These are phyloP conservation scores for Chenopodium berlandieri DNA, from an alignment of 148 eudicot genomes.

Conservation along the genomic window DNA sequence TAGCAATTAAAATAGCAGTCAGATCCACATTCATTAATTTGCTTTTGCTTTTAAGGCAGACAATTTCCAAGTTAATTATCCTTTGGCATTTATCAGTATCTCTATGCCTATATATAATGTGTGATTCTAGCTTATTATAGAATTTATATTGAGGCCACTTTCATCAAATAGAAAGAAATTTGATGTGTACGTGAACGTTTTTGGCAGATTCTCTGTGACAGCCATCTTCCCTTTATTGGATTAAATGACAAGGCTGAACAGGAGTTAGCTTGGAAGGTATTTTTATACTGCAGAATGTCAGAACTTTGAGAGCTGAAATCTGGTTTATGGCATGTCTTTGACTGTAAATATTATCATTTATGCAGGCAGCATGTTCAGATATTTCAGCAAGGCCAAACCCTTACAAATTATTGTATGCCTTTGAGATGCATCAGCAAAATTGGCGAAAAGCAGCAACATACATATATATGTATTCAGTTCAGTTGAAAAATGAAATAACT, in stretches of 20 bases:
- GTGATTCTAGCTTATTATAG: conserved; percentile 6
- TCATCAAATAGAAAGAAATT: not conserved
- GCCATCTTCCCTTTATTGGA: conserved; percentile 84
- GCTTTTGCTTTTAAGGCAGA: not conserved
- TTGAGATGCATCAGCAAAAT: conserved; percentile 93
- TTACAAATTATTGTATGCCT: conserved; percentile 79
- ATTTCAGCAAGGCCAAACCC: conserved; percentile 69
- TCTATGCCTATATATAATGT: not conserved
- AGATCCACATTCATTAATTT: not conserved
- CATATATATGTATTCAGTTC: conserved; percentile 71
- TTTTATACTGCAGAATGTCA: conserved; percentile 3
- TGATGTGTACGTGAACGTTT: not conserved
- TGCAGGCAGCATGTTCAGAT: conserved; percentile 90
- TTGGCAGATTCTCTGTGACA: conserved; percentile 81
- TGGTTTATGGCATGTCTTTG: not conserved
- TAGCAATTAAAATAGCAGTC: not conserved
- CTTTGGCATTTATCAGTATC: not conserved
- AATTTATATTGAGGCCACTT: not conserved
- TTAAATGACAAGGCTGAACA: conserved; percentile 82
- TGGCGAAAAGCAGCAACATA: conserved; percentile 93
- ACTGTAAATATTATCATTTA: conserved; percentile 5
- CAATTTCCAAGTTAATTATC: not conserved
- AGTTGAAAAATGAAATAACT: conserved; percentile 53
- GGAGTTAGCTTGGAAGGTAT: conserved; percentile 94
- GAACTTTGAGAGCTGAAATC: conserved; percentile 10